Base-by-base conservation (phyloP, 225 moss, liverwort and hornwort genomes). In the Neckera pumila region DNA sequence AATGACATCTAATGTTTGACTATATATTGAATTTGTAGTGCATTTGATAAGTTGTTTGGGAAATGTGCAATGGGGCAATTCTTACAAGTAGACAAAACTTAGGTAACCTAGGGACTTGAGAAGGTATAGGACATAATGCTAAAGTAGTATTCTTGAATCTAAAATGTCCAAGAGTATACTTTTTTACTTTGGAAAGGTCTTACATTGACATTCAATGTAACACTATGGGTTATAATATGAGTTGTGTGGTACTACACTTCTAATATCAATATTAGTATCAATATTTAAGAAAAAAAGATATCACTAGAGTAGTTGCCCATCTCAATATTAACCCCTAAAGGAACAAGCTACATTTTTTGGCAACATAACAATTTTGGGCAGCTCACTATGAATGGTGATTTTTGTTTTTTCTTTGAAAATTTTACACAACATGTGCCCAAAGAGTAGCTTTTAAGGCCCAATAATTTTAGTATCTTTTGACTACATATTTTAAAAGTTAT, bases 221-320 rank as follows among this genome's bases (percentile, higher is more conserved):
- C 0, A 60, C 8, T 80, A 13, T 30, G 5, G 13, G 4, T 27
- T 59, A 5, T 5, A 40, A 36, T 23, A 0, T 25, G 0, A 78
- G 6, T 56, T 78, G 10, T 56, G 10, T 1, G 0, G 1, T 57
- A 57, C n/a, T 0, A 16, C 11, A 57, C 26, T 36, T 31, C 10
- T 58, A 11, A 4, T 56, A n/a, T 14, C 36, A 54, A 36, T 77
- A 54, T n/a, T n/a, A n/a, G n/a, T n/a, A n/a, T n/a, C n/a, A n/a
- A n/a, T n/a, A n/a, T n/a, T n/a, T n/a, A n/a, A n/a, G 10, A 22
- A 17, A 1, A 16, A 73, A 30, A 11, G 30, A 34, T 34, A 76
- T 36, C 6, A 54, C 1, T 9, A 36, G 36, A 9, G 2, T 77
- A 77, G 3, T 56, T 25, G 12, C 3, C 7, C 75, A 75, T 51